A percentile compares a stretch with the other conserved stretches of the same genome.
Conservation (phyloP, 2,329 filamentous ascomycete species). For the Exophiala aquamarina region DNA sequence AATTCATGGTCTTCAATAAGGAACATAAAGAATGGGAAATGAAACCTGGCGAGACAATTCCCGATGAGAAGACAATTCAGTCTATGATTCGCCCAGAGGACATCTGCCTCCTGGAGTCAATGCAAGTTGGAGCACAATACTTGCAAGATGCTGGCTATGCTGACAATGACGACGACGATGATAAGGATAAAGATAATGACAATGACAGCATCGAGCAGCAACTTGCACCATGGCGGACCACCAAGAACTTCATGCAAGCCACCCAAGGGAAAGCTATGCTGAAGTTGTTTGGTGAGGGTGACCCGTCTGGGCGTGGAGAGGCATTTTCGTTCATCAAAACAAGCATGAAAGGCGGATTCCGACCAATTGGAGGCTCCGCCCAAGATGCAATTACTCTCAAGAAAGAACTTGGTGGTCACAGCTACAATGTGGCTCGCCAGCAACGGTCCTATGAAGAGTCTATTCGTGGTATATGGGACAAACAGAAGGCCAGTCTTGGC, state of each 20-base stretch:
- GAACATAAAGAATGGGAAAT: slow-evolving; percentile 85
- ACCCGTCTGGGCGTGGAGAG: slow-evolving; percentile 88
- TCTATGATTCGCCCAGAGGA: slow-evolving; percentile 93
- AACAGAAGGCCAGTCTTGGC: slow-evolving; percentile 75
- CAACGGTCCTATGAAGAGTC: slow-evolving; percentile 89
- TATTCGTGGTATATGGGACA: slow-evolving; percentile 89
- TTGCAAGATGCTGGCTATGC: slow-evolving; percentile 89
- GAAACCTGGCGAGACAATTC: slow-evolving; percentile 68
- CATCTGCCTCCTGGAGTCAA: slow-evolving; percentile 89
- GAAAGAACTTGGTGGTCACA: slow-evolving; percentile 77
- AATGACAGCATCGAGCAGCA: slow-evolving; percentile 79
- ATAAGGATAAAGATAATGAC: slow-evolving; percentile 66
- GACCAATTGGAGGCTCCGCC: slow-evolving; percentile 83
- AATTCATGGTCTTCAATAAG: slow-evolving; percentile 90
- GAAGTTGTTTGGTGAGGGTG: slow-evolving; percentile 87
- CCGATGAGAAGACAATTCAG: slow-evolving; percentile 78
- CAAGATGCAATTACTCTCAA: slow-evolving; percentile 85
- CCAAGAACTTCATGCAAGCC: slow-evolving; percentile 93
- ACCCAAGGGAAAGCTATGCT: slow-evolving; percentile 96
- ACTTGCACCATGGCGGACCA: slow-evolving; percentile 93
- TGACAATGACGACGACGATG: slow-evolving; percentile 54
- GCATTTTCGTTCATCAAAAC: slow-evolving; percentile 97
- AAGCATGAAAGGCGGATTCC: slow-evolving; percentile 98
- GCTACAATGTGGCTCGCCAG: slow-evolving; percentile 95
- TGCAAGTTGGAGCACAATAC: slow-evolving; percentile 92